These are phyloP conservation scores for Thymus mandschuricus DNA, from an alignment of 257 asterid species.

Conservation along the genomic window DNA sequence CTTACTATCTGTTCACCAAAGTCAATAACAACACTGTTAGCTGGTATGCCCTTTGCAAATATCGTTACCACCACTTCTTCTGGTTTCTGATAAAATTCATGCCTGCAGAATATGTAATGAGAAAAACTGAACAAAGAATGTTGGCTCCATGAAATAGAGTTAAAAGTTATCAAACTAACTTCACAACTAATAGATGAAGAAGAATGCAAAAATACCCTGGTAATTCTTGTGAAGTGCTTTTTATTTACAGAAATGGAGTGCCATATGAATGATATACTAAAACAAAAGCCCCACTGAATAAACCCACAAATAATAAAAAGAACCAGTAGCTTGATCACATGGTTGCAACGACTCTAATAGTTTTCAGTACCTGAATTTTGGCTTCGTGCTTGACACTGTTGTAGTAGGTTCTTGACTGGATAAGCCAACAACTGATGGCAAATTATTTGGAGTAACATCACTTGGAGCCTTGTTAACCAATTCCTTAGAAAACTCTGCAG, in stretches of 20 bases:
- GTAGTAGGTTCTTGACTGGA: conserved; percentile 42
- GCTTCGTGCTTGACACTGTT: conserved; percentile 42
- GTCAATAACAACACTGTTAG: conserved; percentile 63
- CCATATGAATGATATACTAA: not conserved
- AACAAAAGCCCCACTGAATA: no score
- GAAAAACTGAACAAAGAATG: not conserved
- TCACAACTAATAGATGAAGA: not conserved
- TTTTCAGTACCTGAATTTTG: conserved; percentile 56
- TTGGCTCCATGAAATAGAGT: not conserved
- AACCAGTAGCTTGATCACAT: not conserved
- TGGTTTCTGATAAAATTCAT: conserved; percentile 89
- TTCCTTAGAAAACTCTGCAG: conserved; percentile 46
- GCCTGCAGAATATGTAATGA: conserved; percentile 49
- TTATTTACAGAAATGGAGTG: not conserved
- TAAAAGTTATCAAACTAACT: conserved; percentile 4
- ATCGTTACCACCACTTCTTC: conserved; percentile 90
- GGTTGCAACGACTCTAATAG: not conserved
- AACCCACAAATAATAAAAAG: not conserved
- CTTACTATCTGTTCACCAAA: conserved; percentile 97
- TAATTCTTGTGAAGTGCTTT: not conserved
- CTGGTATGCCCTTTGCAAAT: conserved; percentile 82
- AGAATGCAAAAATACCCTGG: not conserved
- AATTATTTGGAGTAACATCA: conserved; percentile 37
- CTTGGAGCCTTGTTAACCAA: conserved; percentile 33
- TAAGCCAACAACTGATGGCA: conserved; percentile 41